Evolutionary conservation across 306 rosid species (phyloP), one percentile per base, ranked within the genome.

Genomic region (Biancaea sappan): DNA sequence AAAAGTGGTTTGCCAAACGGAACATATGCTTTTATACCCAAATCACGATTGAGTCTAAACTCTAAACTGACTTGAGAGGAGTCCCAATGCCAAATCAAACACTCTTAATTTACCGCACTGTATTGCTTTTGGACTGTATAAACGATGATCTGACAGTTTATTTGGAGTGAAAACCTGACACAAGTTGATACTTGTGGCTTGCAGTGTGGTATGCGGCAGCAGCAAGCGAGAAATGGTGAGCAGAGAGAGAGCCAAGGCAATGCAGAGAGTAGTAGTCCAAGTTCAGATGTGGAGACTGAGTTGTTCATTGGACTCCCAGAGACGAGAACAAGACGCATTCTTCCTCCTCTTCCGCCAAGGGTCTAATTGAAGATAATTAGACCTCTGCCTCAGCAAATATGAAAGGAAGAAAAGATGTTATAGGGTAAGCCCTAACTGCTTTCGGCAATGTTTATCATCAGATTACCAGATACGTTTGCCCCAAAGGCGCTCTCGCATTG

Each of bases 231-330:
- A 62, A 62, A 8, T n/a, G 44, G 26, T 34, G 75, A 56, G 67
- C 77, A 47, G 50, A 85, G 54, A 73, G 77, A 67, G 43, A 62
- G 21, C 41, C 35, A 41, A 1, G 34, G 29, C 4, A 43, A 62
- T 62, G 63, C 19, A 48, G 84, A 83, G 32, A 81, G 86, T 65
- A 43, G 86, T 63, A 62, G 75, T 46, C 80, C 85, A 50, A 80
- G 74, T 53, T 88, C 90, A 31, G 88, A 86, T 6, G 93, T 88
- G 40, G 88, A 83, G 60, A 88, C 93, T 16, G 90, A 88, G 29
- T 62, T 88, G 64, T 82, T 72, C 77, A 88, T 88, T 69, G 90
- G 93, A 58, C 77, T 29, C 26, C 93, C 90, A 16, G 89, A 82
- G 38, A 77, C 65, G 5, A 76, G 86, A 69, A 28, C 57, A 24